These are phyloP conservation scores for Mycogone perniciosa DNA, from an alignment of 2,329 filamentous ascomycete species.

Conservation along the genomic window DNA sequence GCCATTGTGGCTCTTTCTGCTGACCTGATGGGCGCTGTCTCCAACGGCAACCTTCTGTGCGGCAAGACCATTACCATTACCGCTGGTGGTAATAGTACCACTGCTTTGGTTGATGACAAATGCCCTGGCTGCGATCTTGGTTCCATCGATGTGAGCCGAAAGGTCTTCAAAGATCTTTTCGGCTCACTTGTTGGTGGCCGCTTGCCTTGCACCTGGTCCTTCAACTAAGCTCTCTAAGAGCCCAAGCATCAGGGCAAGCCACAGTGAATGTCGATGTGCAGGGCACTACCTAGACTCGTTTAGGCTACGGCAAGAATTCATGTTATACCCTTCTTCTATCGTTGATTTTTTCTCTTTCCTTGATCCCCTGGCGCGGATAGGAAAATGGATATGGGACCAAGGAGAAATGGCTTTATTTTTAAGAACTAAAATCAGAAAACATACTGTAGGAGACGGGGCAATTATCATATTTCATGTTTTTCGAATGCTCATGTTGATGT, in stretches of 20 bases:
- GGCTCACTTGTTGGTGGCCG: conserved; percentile 40
- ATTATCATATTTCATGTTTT: no score
- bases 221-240: conserved; percentile 28
- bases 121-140: conserved; percentile 59
- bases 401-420: conserved; percentile 4
- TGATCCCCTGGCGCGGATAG: conserved; percentile 11
- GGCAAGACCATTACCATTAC: conserved; percentile 60
- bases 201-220: conserved; percentile 38
- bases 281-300: conserved; percentile 10
- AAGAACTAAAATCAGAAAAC: neutral
- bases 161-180: conserved; percentile 49
- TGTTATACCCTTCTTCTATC: conserved; percentile 11
- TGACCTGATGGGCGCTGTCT: conserved; percentile 54
- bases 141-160: conserved; percentile 56
- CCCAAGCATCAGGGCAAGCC: neutral
- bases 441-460: neutral
- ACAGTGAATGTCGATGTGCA: conserved; percentile 9
- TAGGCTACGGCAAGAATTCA: neutral
- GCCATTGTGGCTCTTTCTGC: conserved; percentile 64
- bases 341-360: conserved; percentile 8
- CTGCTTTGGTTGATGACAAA: conserved; percentile 63
- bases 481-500: neutral
- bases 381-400: conserved; percentile 8
- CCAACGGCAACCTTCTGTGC: conserved; percentile 66
- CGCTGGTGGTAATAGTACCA: conserved; percentile 50